Percentiles rank a stretch among this genome's conserved stretches.
Evolutionary conservation across 768 basidiomycete species (phyloP).

Genomic region (Russula sp.): DNA sequence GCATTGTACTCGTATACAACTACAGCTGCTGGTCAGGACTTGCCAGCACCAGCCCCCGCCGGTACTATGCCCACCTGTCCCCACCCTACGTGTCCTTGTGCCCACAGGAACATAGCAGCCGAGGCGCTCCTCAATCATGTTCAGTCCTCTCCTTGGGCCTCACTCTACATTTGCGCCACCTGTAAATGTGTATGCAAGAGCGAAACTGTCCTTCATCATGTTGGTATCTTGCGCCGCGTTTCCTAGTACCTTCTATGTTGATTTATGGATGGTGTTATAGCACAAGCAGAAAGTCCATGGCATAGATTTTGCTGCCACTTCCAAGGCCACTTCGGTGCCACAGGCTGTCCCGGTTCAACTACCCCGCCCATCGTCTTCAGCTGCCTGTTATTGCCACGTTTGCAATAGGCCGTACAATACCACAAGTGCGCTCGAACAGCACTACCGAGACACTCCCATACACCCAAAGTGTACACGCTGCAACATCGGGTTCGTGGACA

Average conservation of each 20-base stretch:
- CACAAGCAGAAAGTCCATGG: conserved; percentile 27
- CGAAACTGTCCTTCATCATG: conserved; percentile 22
- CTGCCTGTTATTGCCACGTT: not conserved
- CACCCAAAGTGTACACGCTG: conserved; percentile 49
- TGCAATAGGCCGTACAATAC: conserved; percentile 11
- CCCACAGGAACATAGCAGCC: conserved; percentile 16
- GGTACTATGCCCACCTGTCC: conserved; percentile 27
- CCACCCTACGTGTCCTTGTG: conserved; percentile 27
- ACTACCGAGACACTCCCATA: conserved; percentile 44
- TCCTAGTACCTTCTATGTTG: not conserved
- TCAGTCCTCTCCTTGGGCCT: conserved; percentile 24
- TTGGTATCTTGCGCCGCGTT: conserved; percentile 1
- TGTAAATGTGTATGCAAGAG: conserved; percentile 29
- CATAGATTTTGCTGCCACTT: not conserved
- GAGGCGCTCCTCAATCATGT: conserved; percentile 25
- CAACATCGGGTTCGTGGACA: conserved; percentile 44
- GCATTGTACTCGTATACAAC: conserved; percentile 3
- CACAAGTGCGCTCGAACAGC: conserved; percentile 41
- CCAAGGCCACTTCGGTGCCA: too few species aligned
- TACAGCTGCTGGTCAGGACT: not conserved
- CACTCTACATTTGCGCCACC: conserved; percentile 22
- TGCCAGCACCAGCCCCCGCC: conserved; percentile 1
- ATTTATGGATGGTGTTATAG: conserved; percentile 8
- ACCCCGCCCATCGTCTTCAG: not conserved
- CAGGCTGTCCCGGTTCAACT: not conserved